Percentiles rank a stretch among this genome's conserved stretches.
Conservation (phyloP, 1,284 basidiomycete genomes). For the Malassezia sympodialis region DNA sequence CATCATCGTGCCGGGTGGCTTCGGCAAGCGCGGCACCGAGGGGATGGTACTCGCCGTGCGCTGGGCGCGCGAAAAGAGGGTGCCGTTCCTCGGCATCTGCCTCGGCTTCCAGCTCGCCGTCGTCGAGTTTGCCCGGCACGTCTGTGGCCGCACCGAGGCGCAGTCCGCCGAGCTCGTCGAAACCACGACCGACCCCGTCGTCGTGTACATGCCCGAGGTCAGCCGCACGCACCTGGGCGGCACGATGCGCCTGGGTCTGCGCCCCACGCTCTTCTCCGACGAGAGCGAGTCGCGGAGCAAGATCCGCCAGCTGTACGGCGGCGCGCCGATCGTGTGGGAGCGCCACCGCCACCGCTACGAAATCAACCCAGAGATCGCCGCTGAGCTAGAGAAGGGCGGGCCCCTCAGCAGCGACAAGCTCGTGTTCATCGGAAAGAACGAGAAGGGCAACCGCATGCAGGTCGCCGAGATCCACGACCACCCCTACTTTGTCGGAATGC, state of each 20-base stretch:
- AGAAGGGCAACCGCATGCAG: constrained; percentile 95
- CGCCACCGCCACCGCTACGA: constrained; percentile 94
- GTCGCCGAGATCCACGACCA: constrained; percentile 79
- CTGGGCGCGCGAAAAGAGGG: constrained; percentile 86
- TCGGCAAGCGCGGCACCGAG: constrained; percentile 84
- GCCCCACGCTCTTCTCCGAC: constrained; percentile 78
- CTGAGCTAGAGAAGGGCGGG: constrained; percentile 55
- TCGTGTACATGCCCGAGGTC: constrained; percentile 99
- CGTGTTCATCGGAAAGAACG: constrained; percentile 78
- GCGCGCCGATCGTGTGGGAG: constrained; percentile 78
- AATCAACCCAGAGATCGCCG: constrained; percentile 81
- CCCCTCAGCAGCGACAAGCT: constrained; percentile 10
- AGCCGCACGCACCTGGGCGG: constrained; percentile 96
- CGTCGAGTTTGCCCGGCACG: constrained; percentile 82
- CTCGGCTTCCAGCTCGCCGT: constrained; percentile 96
- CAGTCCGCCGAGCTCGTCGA: constrained; percentile 73
- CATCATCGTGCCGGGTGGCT: constrained; percentile 66
- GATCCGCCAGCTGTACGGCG: constrained; percentile 74
- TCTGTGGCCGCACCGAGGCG: constrained; percentile 66
- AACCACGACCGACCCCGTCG: constrained; percentile 58
- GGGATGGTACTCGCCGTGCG: constrained; percentile 96
- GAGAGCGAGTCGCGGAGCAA: constrained; percentile 52
- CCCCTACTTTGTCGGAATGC: constrained; percentile 86
- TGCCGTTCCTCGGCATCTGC: constrained; percentile 93
- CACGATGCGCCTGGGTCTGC: constrained; percentile 90